These are phyloP conservation scores for Chionographis japonica DNA, from an alignment of 106 monocot genomes.

Conservation along the genomic window DNA sequence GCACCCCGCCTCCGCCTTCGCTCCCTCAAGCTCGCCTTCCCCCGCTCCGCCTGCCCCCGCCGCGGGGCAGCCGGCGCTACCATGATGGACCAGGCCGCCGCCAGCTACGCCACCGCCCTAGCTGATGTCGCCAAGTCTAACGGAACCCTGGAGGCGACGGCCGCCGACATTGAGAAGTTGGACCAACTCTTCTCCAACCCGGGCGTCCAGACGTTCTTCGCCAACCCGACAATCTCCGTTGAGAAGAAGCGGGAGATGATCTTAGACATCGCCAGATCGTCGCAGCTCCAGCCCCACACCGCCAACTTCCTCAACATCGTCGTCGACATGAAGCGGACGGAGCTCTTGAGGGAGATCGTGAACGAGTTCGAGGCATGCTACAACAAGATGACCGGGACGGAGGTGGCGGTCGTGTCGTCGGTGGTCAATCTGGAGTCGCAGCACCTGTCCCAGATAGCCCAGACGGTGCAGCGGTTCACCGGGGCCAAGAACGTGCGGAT, in stretches of 20 bases:
- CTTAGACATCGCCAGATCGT: constrained; percentile 40
- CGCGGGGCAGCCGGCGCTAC: constrained; percentile 29
- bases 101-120: constrained; percentile 73
- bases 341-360: constrained; percentile 52
- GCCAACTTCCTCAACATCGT: constrained; percentile 72
- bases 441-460: constrained; percentile 69
- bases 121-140: constrained; percentile 52
- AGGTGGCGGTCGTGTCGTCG: constrained; percentile 72
- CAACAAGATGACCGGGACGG: constrained; percentile 72
- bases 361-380: constrained; percentile 64
- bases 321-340: constrained; percentile 54
- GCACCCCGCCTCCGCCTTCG: constrained; percentile 17
- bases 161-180: constrained; percentile 70
- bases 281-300: constrained; percentile 50
- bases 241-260: constrained; percentile 58
- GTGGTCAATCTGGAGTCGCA: constrained; percentile 63
- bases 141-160: constrained; percentile 51
- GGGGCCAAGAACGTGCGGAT: constrained; percentile 69
- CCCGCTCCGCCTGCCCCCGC: constrained; percentile 13
- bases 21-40: constrained; percentile 11
- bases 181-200: constrained; percentile 41
- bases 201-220: constrained; percentile 41
- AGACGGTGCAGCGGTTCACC: constrained; percentile 58
- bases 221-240: constrained; percentile 47
- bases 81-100: constrained; percentile 49